phyloP scores from a whole-genome alignment of 1,139 yeast species.

The Debaryomyces robertsiae region DNA sequence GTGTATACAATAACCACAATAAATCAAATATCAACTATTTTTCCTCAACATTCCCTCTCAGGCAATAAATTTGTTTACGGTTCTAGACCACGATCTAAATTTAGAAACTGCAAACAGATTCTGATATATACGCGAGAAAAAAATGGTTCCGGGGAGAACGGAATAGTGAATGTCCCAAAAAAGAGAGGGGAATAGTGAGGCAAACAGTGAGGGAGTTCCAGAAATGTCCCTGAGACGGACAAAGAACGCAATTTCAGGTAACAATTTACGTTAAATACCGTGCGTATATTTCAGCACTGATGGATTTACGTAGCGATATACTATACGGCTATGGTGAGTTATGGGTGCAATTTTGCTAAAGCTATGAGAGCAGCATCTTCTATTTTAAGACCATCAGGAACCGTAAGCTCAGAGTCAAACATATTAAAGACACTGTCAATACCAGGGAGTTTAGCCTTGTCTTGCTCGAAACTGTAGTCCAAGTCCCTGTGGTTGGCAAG shows the following conservation, averaged over 20 bases:
- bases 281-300: constrained; percentile 7
- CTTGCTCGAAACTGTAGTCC: constrained; percentile 50
- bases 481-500: constrained; percentile 67
- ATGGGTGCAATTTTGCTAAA: constrained; percentile 42
- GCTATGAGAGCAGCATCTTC: constrained; percentile 75
- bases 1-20: constrained; percentile 1
- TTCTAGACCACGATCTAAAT: constrained; percentile 9
- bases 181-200: too few relatives aligned
- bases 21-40: constrained; percentile 5
- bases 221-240: too few relatives aligned
- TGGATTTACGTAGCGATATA: background rate
- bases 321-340: background rate
- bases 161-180: too few relatives aligned
- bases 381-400: constrained; percentile 60
- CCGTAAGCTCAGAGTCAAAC: constrained; percentile 63
- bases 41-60: constrained; percentile 5
- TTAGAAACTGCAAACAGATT: constrained; percentile 7
- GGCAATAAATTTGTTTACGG: constrained; percentile 4
- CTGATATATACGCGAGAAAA: constrained; percentile 3
- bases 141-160: background rate
- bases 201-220: too few relatives aligned
- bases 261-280: too few relatives aligned
- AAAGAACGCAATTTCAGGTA: background rate
- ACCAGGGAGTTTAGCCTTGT: constrained; percentile 51
- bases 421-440: constrained; percentile 58